Evolutionary conservation across 768 basidiomycete species (phyloP).

Genomic region (Macrolepiota fuliginosa): DNA sequence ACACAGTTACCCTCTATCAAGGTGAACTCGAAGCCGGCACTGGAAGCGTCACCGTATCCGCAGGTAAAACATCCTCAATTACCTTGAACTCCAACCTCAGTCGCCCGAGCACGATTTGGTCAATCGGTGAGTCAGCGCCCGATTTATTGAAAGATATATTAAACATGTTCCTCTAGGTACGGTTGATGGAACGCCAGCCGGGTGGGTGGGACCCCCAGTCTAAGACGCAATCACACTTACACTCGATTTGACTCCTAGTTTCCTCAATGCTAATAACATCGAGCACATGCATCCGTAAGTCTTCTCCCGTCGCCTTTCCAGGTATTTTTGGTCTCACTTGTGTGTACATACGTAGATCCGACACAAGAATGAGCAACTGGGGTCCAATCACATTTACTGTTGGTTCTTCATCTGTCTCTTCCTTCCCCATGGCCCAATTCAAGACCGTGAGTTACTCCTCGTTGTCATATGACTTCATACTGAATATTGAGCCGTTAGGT

Average conservation of each 20-base stretch:
- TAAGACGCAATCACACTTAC: neutral
- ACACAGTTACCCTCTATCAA: conserved; percentile 43
- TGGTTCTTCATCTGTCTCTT: conserved; percentile 33
- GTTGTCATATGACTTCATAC: neutral
- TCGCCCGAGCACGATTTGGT: conserved; percentile 39
- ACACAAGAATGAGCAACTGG: conserved; percentile 45
- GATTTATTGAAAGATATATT: neutral
- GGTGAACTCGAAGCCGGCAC: conserved; percentile 45
- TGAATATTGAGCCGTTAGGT: conserved; percentile 22
- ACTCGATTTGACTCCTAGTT: conserved; percentile 20
- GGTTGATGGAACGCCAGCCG: conserved; percentile 44
- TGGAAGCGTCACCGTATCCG: conserved; percentile 37
- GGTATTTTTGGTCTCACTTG: neutral
- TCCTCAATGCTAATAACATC: conserved; percentile 50
- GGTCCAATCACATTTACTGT: conserved; percentile 45
- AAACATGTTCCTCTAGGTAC: conserved; percentile 25
- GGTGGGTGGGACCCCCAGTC: conserved; percentile 21
- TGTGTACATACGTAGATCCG: conserved; percentile 27
- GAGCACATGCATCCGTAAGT: conserved; percentile 47
- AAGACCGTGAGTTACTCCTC: conserved; percentile 26
- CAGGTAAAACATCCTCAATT: conserved; percentile 35
- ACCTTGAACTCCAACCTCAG: conserved; percentile 29
- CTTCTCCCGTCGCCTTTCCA: neutral
- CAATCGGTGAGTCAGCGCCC: conserved; percentile 30
- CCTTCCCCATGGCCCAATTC: conserved; percentile 54